phyloP scores from a whole-genome alignment of 495 filamentous ascomycete species.

The Aspergillus haitiensis region DNA sequence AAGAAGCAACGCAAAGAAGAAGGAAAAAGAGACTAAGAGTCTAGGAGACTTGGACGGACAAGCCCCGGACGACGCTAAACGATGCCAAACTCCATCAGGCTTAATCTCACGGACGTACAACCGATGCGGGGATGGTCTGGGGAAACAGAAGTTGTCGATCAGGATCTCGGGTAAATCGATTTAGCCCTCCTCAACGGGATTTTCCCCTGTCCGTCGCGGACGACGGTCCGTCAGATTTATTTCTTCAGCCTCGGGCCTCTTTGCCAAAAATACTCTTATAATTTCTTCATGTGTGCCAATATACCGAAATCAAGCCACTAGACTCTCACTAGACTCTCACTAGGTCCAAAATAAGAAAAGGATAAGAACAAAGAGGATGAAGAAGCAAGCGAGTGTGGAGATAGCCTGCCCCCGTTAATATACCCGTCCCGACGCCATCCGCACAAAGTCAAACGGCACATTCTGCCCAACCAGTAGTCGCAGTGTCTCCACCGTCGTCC shows the following conservation, averaged over 20 bases:
- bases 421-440: conserved; percentile 70
- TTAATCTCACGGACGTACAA: conserved; percentile 15
- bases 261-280: too few relatives aligned
- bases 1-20: conserved; percentile 10
- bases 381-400: conserved; percentile 14
- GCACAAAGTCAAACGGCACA: conserved; percentile 82
- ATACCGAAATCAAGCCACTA: too few relatives aligned
- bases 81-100: neutral
- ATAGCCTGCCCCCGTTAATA: conserved; percentile 42
- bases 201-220: conserved; percentile 27
- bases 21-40: conserved; percentile 17
- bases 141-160: neutral
- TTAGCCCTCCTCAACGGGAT: conserved; percentile 13
- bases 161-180: conserved; percentile 11
- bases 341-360: neutral
- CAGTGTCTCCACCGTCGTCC: conserved; percentile 78
- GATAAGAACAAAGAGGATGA: conserved; percentile 1
- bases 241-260: neutral
- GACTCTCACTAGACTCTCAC: too few relatives aligned
- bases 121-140: conserved; percentile 25
- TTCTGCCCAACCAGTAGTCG: conserved; percentile 78
- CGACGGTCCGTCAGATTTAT: conserved; percentile 13
- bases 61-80: conserved; percentile 8
- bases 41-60: neutral
- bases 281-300: too few relatives aligned